A percentile compares a stretch with the other conserved stretches of the same genome.
Evolutionary conservation across 2,329 filamentous ascomycete species (phyloP).

Genomic region (Sclerotinia trifoliorum): DNA sequence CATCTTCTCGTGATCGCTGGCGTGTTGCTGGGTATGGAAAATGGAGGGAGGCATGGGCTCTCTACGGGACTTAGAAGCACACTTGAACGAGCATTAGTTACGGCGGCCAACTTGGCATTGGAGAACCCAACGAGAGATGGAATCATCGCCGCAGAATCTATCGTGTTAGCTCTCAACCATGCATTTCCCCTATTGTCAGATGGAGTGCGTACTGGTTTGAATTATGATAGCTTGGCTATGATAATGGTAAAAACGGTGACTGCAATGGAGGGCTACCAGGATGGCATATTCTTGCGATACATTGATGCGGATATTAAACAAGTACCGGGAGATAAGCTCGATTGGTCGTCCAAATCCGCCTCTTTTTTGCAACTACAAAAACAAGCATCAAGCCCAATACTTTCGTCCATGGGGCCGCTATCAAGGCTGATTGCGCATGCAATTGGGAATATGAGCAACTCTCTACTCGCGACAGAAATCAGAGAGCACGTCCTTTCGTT

Average conservation of each 20-base stretch:
- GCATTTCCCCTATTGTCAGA: conserved; percentile 60
- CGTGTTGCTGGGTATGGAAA: conserved; percentile 58
- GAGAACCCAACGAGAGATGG: conserved; percentile 50
- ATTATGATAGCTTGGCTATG: conserved; percentile 60
- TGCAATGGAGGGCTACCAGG: conserved; percentile 60
- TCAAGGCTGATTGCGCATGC: conserved; percentile 62
- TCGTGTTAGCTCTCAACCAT: conserved; percentile 62
- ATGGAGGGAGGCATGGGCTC: conserved; percentile 54
- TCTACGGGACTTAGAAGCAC: conserved; percentile 53
- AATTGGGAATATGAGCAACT: conserved; percentile 54
- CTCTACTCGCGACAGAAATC: conserved; percentile 43
- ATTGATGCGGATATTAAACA: conserved; percentile 61
- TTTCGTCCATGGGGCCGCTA: conserved; percentile 60
- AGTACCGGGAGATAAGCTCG: conserved; percentile 51
- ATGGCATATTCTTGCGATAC: conserved; percentile 62
- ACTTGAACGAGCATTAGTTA: conserved; percentile 60
- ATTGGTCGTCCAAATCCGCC: conserved; percentile 56
- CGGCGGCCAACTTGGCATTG: conserved; percentile 60
- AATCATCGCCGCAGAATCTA: conserved; percentile 50
- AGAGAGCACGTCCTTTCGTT: conserved; percentile 55
- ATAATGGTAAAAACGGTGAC: conserved; percentile 57
- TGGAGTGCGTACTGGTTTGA: conserved; percentile 49
- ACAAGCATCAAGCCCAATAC: conserved; percentile 56
- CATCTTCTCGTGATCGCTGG: conserved; percentile 64
- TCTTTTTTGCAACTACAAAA: conserved; percentile 57